These are phyloP conservation scores for Marasmius tenuissimus DNA, from an alignment of 1,284 basidiomycete genomes.

Conservation along the genomic window DNA sequence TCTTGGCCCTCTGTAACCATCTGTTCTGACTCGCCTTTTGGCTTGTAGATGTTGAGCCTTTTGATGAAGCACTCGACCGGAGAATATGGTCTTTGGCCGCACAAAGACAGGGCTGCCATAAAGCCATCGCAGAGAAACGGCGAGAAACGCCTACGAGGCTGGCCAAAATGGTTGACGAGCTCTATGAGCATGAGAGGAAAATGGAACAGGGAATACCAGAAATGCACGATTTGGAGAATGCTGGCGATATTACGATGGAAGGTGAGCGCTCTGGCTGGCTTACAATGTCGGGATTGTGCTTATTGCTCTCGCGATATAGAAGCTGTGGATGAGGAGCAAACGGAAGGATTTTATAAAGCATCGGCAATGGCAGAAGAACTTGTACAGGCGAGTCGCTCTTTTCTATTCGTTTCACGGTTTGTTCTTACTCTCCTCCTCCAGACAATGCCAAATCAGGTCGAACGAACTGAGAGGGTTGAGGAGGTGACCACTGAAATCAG, in stretches of 20 bases:
- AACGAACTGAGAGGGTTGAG: conserved; percentile 41
- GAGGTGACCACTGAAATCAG: conserved; percentile 46
- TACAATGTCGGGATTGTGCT: background rate
- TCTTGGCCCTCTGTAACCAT: background rate
- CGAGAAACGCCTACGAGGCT: conserved; percentile 56
- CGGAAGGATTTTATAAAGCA: conserved; percentile 20
- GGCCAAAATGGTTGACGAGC: conserved; percentile 43
- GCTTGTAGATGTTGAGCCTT: conserved; percentile 65
- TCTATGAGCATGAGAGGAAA: conserved; percentile 43
- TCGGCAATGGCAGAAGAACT: conserved; percentile 47
- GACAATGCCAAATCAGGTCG: conserved; percentile 44
- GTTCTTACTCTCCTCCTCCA: conserved; percentile 21
- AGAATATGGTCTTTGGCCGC: conserved; percentile 70
- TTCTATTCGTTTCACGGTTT: background rate
- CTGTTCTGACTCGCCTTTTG: background rate
- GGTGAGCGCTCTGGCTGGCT: background rate
- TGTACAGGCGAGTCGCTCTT: conserved; percentile 43
- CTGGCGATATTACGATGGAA: background rate
- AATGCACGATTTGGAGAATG: background rate
- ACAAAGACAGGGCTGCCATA: conserved; percentile 67
- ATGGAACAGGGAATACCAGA: conserved; percentile 29
- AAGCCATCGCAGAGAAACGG: conserved; percentile 61
- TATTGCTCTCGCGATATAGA: background rate
- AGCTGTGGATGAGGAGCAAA: background rate
- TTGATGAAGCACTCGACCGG: conserved; percentile 78